A percentile compares a stretch with the other conserved stretches of the same genome.
These are phyloP conservation scores for Aegle marmelos DNA, from an alignment of 345 rosid genomes.

Conservation along the genomic window DNA sequence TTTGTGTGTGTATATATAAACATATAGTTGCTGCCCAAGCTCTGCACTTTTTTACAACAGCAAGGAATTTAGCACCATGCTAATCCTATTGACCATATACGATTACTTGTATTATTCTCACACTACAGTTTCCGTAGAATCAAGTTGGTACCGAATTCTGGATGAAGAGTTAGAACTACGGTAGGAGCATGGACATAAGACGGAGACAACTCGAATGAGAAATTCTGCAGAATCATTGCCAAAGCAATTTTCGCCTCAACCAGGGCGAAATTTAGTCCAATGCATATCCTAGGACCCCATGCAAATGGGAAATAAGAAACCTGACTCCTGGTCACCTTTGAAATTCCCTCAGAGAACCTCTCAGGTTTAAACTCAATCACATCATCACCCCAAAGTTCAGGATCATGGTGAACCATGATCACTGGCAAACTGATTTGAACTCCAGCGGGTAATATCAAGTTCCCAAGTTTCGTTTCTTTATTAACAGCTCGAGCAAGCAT, in stretches of 20 bases:
- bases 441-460: conserved; percentile 22
- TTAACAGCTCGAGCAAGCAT: background rate
- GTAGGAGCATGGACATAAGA: conserved; percentile 21
- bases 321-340: conserved; percentile 25
- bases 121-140: conserved; percentile 2
- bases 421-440: conserved; percentile 18
- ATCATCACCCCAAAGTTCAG: conserved; percentile 32
- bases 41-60: background rate
- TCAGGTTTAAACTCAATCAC: conserved; percentile 32
- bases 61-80: background rate
- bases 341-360: conserved; percentile 36
- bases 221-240: conserved; percentile 15
- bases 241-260: conserved; percentile 20
- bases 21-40: background rate
- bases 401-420: conserved; percentile 30
- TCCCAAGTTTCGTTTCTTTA: conserved; percentile 31
- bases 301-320: conserved; percentile 25
- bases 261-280: conserved; percentile 31
- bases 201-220: conserved; percentile 28
- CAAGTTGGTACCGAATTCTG: conserved; percentile 24
- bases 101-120: too few relatives aligned
- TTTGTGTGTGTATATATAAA: too few relatives aligned
- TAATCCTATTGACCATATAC: background rate
- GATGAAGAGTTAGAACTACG: background rate
- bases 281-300: conserved; percentile 32